These are phyloP conservation scores for Fomitopsis pulvina DNA, from an alignment of 768 basidiomycete species.

Conservation along the genomic window DNA sequence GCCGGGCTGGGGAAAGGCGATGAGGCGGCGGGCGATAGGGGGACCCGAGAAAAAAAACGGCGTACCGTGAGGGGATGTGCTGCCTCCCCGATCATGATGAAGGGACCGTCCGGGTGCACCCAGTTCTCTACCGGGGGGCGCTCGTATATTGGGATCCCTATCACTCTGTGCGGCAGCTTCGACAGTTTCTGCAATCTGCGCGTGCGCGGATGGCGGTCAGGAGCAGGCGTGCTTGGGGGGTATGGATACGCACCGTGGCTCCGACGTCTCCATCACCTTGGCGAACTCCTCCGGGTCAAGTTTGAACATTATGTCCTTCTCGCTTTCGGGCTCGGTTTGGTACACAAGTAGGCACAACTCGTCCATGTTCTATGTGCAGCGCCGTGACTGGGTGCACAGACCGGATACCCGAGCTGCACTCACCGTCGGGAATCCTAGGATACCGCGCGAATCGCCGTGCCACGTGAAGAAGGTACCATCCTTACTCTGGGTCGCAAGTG, in stretches of 20 bases:
- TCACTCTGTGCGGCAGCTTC: constrained; percentile 4
- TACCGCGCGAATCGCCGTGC: constrained; percentile 8
- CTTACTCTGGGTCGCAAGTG: neutral
- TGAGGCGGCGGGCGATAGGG: neutral
- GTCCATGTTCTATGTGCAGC: neutral
- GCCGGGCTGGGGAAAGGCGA: constrained; percentile 2
- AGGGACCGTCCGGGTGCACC: constrained; percentile 20
- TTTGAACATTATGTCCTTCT: neutral
- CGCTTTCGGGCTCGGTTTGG: neutral
- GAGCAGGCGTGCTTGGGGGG: no score
- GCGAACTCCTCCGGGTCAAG: constrained; percentile 2
- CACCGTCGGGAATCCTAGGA: constrained; percentile 12
- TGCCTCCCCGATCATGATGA: constrained; percentile 26
- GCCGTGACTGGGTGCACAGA: neutral
- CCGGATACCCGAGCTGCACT: neutral
- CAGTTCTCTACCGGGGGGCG: constrained; percentile 22
- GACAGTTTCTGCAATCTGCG: constrained; percentile 14
- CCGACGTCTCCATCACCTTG: constrained; percentile 6
- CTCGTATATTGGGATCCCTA: neutral
- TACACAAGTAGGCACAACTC: constrained; percentile 7
- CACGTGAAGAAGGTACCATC: constrained; percentile 11
- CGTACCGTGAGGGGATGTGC: constrained; percentile 26
- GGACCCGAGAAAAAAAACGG: neutral
- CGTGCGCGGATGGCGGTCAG: no score
- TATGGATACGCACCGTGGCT: constrained; percentile 16